Evolutionary conservation across 495 filamentous ascomycete genomes (phyloP), one percentile per base, ranked within the genome.

Genomic region (Pyrenula massariospora): DNA sequence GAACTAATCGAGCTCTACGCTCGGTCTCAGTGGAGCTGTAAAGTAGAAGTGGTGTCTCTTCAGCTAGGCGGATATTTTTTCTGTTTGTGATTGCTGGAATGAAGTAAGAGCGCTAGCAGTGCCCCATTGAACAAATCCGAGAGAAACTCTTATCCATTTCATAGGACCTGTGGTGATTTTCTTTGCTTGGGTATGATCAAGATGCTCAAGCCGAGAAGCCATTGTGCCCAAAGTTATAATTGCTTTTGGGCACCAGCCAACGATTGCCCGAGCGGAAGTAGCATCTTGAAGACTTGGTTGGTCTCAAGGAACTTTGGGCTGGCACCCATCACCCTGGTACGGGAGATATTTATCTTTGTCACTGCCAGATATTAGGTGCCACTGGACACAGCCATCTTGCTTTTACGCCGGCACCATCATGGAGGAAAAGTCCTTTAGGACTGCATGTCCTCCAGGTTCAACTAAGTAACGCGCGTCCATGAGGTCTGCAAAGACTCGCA

Each of bases 371-470:
- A 65, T 58, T 10, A 59, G 49, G 47, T 66, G 64, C 64, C 64
- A 66, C 31, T 66, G 64, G 19, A 66, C 54, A n/a, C 54, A 53
- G 22, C 61, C 24, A 1, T 57, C 22, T 0, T 57, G n/a, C 19
- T 49, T 51, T 53, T 42, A 31, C 11, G 62, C 24, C 0, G 64
- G 63, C 12, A 66, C 55, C 25, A 65, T 58, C 53, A 65, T 57
- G 2, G 25, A n/a, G 0, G 63, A 66, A 25, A 59, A 61, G 10
- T 62, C 63, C 24, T 66, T 65, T 48, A 66, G 54, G 1, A 66
- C 62, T 8, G 65, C 48, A 0, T 58, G 60, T 1, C 58, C 64
- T 24, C 62, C 59, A 12, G 50, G 63, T 5, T 66, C 63, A 1
- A 59, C 48, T 0, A 54, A 56, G 52, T 66, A 60, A 5, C 57